Conservation (phyloP, 805 yeast species). For the Lipomyces orientalis region DNA sequence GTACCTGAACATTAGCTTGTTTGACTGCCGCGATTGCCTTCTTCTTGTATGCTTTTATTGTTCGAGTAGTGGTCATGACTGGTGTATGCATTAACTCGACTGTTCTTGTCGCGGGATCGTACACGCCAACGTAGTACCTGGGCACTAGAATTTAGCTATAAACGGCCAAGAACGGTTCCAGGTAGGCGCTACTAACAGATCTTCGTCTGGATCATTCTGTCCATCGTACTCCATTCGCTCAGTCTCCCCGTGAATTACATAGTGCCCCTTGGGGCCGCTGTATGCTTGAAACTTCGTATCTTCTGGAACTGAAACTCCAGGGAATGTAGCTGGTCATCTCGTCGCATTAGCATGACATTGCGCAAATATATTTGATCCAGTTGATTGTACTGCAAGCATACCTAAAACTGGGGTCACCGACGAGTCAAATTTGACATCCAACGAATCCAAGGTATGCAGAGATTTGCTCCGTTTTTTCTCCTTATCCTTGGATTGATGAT, state of each 20-base stretch:
- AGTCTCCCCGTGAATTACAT: constrained; percentile 77
- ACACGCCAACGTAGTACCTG: constrained; percentile 75
- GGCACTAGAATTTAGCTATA: constrained; percentile 26
- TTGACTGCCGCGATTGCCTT: constrained; percentile 68
- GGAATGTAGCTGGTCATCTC: constrained; percentile 53
- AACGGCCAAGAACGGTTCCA: not conserved
- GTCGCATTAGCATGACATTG: not conserved
- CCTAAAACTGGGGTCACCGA: constrained; percentile 26
- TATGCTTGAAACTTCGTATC: constrained; percentile 68
- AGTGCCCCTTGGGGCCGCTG: constrained; percentile 50
- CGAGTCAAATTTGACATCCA: constrained; percentile 19
- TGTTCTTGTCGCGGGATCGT: constrained; percentile 67
- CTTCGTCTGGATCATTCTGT: constrained; percentile 46
- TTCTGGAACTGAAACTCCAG: constrained; percentile 69
- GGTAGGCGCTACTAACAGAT: constrained; percentile 38
- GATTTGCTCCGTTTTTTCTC: constrained; percentile 17
- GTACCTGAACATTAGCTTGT: constrained; percentile 54
- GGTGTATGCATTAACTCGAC: constrained; percentile 71
- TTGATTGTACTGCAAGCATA: constrained; percentile 2
- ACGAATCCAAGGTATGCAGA: constrained; percentile 3
- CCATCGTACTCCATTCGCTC: constrained; percentile 78
- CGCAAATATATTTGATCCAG: not conserved
- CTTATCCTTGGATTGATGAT: constrained; percentile 14
- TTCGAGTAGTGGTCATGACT: constrained; percentile 64
- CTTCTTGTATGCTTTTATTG: constrained; percentile 63